Conservation (phyloP, 2,329 filamentous ascomycete genomes). For the Nigrograna mackinnonii region DNA sequence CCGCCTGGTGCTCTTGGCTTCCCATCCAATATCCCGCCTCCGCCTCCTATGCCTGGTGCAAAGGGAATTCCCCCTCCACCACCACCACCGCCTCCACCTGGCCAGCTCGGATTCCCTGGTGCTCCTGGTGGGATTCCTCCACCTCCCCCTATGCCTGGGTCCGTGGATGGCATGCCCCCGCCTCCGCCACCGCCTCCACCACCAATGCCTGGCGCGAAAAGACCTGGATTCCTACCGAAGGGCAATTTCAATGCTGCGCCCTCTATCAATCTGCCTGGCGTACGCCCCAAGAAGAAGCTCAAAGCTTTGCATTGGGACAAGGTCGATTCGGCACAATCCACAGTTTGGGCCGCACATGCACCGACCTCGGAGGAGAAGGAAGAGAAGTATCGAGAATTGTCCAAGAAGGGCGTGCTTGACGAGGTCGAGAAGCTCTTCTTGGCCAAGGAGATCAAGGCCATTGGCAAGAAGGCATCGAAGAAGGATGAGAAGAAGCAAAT, state of each 20-base stretch:
- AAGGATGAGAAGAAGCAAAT: slow-evolving; percentile 98
- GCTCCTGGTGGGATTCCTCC: slow-evolving; percentile 45
- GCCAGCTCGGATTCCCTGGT: slow-evolving; percentile 45
- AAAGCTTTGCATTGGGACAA: slow-evolving; percentile 99
- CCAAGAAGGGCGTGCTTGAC: slow-evolving; percentile 91
- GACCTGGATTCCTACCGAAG: slow-evolving; percentile 75
- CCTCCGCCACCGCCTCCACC: slow-evolving; percentile 62
- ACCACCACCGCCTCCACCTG: slow-evolving; percentile 53
- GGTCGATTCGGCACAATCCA: slow-evolving; percentile 87
- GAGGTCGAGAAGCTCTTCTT: slow-evolving; percentile 97
- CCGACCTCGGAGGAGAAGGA: slow-evolving; percentile 88
- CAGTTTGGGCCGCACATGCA: slow-evolving; percentile 87
- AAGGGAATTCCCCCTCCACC: slow-evolving; percentile 47
- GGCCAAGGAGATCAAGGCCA: slow-evolving; percentile 92
- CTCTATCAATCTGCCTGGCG: slow-evolving; percentile 73
- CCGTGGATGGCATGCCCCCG: slow-evolving; percentile 48
- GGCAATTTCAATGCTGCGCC: slow-evolving; percentile 58
- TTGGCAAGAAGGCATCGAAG: slow-evolving; percentile 72
- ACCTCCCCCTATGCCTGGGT: slow-evolving; percentile 55
- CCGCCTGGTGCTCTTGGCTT: slow-evolving; percentile 43
- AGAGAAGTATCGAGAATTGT: slow-evolving; percentile 93
- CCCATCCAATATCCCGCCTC: slow-evolving; percentile 42
- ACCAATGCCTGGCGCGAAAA: slow-evolving; percentile 60
- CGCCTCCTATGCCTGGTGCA: slow-evolving; percentile 52
- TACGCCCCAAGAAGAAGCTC: slow-evolving; percentile 97